phyloP scores from a whole-genome alignment of 139 green algal species.

The Coelastrella sp. region DNA sequence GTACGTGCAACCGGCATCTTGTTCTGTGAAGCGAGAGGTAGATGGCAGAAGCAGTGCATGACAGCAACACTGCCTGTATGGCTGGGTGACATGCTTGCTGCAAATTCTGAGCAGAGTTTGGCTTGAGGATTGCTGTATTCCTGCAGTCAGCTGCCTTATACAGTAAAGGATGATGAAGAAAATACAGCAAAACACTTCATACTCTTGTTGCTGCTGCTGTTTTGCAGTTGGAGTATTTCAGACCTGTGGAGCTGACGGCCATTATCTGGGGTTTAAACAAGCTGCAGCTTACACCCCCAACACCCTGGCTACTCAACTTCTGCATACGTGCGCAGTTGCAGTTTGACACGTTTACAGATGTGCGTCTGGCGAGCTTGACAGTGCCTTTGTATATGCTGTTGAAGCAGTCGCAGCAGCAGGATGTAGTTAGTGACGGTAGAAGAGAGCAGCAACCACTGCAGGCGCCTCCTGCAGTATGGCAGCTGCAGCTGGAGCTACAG shows the following conservation, averaged over 20 bases:
- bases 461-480: constrained; percentile 9
- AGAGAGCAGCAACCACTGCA: background rate
- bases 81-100: too few relatives aligned
- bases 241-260: background rate
- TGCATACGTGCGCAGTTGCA: background rate
- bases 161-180: too few relatives aligned
- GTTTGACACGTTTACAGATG: background rate
- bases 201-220: too few relatives aligned
- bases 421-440: background rate
- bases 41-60: too few relatives aligned
- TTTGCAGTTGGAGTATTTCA: background rate
- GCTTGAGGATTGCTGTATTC: too few relatives aligned
- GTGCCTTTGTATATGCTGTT: background rate
- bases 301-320: constrained; percentile 1
- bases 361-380: background rate
- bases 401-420: background rate
- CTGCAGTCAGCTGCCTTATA: too few relatives aligned
- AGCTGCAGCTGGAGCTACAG: constrained; percentile 18
- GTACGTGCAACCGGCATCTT: background rate
- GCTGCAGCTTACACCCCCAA: background rate
- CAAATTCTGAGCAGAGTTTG: too few relatives aligned
- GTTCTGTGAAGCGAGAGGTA: too few relatives aligned
- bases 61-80: too few relatives aligned
- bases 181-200: too few relatives aligned
- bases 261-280: background rate